Base-by-base conservation (phyloP, 163 green algal genomes). In the Botryococcus braunii region DNA sequence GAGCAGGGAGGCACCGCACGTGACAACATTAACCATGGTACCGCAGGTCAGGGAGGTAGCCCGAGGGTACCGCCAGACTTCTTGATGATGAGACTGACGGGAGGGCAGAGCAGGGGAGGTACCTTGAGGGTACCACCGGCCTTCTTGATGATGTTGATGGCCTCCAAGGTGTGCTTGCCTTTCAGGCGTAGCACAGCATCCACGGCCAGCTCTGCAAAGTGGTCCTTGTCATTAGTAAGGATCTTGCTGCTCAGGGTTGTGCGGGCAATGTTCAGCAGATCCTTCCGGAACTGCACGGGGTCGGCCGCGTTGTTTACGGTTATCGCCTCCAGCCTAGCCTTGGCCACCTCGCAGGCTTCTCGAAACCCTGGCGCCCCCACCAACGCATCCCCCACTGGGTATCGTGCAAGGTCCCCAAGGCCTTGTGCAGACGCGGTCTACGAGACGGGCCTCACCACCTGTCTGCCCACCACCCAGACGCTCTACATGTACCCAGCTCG, bases 91-190 rank as follows among this genome's bases (percentile, higher is more conserved):
- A n/a, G n/a, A n/a, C n/a, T n/a, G n/a, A n/a, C n/a, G n/a, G n/a
- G n/a, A 17, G n/a, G 46, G 46, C n/a, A 27, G 11, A 11, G 52
- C 13, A 7, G 36, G 4, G 13, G 25, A 32, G 68, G 11, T 48
- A 87, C 83, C 71, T 81, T 77, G 32, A 98, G 79, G 4, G 88
- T 91, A 29, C 91, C 95, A 5, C 95, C 95, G 7, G 89, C 68
- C 76, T 97, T 97, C 82, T 99, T 98, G 83, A 99, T 95, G 81
- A 99, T 91, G 78, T 99, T 87, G 74, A 99, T 98, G 38, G 88
- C 83, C 74, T 98, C 93, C 66, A 97, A 78, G 74, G 95, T 91
- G 8, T 69, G 82, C 39, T 73, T 84, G 56, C 89, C 90, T 70
- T 96, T 95, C 1, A 98, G 80, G 5, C 91, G 79, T 72, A 96